Evolutionary conservation across 2,329 filamentous ascomycete species (phyloP), one percentile per base, ranked within the genome.

Genomic region (Aspergillus proliferans): DNA sequence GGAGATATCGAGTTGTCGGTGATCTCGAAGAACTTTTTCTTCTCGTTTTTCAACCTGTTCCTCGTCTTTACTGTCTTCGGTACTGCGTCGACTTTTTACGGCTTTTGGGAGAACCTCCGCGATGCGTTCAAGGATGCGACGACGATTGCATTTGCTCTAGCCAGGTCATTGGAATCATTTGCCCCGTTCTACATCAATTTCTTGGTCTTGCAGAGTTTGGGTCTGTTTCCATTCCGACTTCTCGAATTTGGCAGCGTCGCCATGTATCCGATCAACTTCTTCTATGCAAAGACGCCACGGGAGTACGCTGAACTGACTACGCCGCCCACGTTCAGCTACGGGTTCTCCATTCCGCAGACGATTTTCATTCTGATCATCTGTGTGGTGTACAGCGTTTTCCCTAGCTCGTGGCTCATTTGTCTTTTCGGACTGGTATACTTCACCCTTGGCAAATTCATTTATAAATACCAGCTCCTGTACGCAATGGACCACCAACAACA

Each of bases 21-120:
- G 41, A 92, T 98, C 56, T 95, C 89, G 47, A 98, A 98, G 74
- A 98, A 97, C 70, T 98, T 97, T 73, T 95, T 97, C 77, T 98
- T 98, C 67, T 91, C 87, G 8, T 98, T 98, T 71, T 97, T 98
- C 81, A 98, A 98, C 71, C 88, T 97, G 49, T 98, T 98, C 71
- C 81, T 97, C 45, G 82, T 97, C 41, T 96, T 97, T 67, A 94
- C 92, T 1, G 80, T 93, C 22, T 87, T 95, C 42, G 87, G 87
- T 47, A 89, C 90, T 4, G 88, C 83, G 1, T 83, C 86, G 36
- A 82, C 85, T 47, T 87, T 95, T 62, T 83, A 83, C 69, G 76
- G 77, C 30, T 80, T 86, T 46, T 77, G 79, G 62, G 71, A 80
- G 48, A 73, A 76, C 22, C 76, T 97, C 43, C 82, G 82, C 47